Percentiles rank a stretch among this genome's conserved stretches.
These are phyloP conservation scores for Monosporozyma yasuniensis DNA, from an alignment of 805 yeast species.

Conservation along the genomic window DNA sequence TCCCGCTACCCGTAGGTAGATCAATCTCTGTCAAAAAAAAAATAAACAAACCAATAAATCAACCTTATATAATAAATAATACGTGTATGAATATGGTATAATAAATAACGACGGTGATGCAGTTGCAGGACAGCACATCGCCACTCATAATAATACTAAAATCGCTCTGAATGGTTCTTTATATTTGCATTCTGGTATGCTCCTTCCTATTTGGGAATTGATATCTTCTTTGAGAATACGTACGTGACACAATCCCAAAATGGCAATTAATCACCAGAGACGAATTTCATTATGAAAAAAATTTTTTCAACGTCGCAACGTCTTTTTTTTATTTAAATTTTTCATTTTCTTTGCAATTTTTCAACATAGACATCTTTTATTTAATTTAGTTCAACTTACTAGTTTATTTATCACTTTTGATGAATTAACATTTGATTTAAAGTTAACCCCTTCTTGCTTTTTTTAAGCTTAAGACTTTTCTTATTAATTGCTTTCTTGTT, in stretches of 20 bases:
- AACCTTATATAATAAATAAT: background rate
- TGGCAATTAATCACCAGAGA: background rate
- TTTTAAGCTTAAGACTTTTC: no score
- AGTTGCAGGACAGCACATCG: constrained; percentile 2
- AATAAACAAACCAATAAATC: background rate
- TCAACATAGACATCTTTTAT: background rate
- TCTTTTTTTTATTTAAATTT: background rate
- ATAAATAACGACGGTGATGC: background rate
- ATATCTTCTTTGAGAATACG: no score
- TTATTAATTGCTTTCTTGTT: background rate
- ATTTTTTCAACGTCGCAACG: background rate
- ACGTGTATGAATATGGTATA: background rate
- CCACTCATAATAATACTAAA: background rate
- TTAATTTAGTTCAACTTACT: background rate
- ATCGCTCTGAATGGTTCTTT: no score
- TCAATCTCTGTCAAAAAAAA: background rate
- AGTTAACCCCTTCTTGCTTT: background rate
- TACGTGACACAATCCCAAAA: background rate
- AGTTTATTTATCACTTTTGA: background rate
- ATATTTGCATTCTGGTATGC: background rate
- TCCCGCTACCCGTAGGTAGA: background rate
- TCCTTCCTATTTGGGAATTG: background rate
- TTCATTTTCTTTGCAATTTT: background rate
- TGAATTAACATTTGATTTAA: background rate
- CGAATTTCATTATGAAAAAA: background rate